phyloP scores from a whole-genome alignment of 495 filamentous ascomycete species.

The Astrocystis sublimbata region DNA sequence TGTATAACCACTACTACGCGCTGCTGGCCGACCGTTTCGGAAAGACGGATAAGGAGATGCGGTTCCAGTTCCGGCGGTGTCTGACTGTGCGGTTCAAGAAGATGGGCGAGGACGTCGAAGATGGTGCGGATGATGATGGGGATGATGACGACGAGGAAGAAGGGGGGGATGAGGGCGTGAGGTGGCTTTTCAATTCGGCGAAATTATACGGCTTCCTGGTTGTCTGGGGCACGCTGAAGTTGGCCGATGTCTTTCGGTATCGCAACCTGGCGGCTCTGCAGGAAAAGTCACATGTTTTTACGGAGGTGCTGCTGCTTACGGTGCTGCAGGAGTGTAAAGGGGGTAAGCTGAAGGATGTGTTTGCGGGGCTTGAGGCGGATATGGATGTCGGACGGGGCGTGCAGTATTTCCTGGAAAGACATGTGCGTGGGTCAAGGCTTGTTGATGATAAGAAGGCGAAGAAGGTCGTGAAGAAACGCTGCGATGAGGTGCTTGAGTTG shows the following conservation, averaged over 20 bases:
- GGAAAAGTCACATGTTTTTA: constrained; percentile 70
- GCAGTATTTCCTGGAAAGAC: constrained; percentile 76
- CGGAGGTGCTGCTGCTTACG: constrained; percentile 77
- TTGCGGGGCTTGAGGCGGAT: constrained; percentile 43
- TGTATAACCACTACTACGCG: constrained; percentile 92
- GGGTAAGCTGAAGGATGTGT: constrained; percentile 21
- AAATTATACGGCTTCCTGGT: constrained; percentile 80
- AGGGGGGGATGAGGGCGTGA: constrained; percentile 41
- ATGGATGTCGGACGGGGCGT: constrained; percentile 68
- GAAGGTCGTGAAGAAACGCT: constrained; percentile 68
- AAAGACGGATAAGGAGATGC: constrained; percentile 64
- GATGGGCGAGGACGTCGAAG: constrained; percentile 72
- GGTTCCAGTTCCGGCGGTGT: constrained; percentile 79
- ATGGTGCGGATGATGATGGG: constrained; percentile 56
- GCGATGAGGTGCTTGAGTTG: constrained; percentile 61
- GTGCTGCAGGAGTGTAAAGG: constrained; percentile 60
- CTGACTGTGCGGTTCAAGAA: constrained; percentile 86
- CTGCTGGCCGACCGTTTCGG: constrained; percentile 77
- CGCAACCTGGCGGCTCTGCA: constrained; percentile 80
- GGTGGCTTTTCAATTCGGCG: constrained; percentile 85
- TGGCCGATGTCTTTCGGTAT: constrained; percentile 65
- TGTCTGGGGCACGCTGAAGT: constrained; percentile 60
- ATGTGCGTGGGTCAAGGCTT: constrained; percentile 73
- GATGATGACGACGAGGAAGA: constrained; percentile 49
- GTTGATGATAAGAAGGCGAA: constrained; percentile 56